Evolutionary conservation across 2,329 filamentous ascomycete species (phyloP).

Genomic region (Trichoderma polysporum): DNA sequence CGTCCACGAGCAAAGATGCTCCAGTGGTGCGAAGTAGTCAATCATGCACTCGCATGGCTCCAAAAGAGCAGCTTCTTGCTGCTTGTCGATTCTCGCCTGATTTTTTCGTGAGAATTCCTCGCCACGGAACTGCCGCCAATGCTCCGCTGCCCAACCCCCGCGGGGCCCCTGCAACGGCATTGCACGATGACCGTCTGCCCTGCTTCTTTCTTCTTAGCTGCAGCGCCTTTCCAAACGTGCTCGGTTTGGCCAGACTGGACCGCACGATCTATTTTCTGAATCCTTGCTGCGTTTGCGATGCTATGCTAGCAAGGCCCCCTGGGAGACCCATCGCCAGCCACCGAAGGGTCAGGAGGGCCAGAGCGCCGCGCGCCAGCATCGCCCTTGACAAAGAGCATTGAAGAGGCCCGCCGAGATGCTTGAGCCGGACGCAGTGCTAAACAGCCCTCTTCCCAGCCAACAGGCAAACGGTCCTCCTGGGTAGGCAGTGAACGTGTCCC

Average conservation of each 20-base stretch:
- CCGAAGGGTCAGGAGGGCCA: neutral
- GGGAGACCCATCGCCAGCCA: slow-evolving; percentile 14
- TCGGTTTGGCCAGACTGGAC: neutral
- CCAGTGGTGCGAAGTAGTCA: neutral
- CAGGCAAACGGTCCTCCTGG: neutral
- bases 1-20: neutral
- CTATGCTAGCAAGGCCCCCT: slow-evolving; percentile 3
- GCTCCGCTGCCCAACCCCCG: slow-evolving; percentile 18
- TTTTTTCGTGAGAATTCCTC: neutral
- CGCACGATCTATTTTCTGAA: slow-evolving; percentile 2
- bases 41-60: slow-evolving; percentile 14
- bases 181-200: neutral
- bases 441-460: neutral
- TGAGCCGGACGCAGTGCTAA: neutral
- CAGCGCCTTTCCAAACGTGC: slow-evolving; percentile 14
- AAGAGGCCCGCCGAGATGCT: slow-evolving; percentile 1
- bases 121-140: slow-evolving; percentile 10
- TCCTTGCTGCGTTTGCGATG: neutral
- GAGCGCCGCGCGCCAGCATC: slow-evolving; percentile 12
- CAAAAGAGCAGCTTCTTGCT: slow-evolving; percentile 1
- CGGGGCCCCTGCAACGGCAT: slow-evolving; percentile 2
- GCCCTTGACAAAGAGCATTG: neutral
- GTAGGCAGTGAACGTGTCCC: slow-evolving; percentile 4
- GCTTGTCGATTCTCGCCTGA: neutral
- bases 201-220: slow-evolving; percentile 4